A percentile compares a stretch with the other conserved stretches of the same genome.
Evolutionary conservation across 2,329 filamentous ascomycete species (phyloP).

Genomic region (Paecilomyces formosus): DNA sequence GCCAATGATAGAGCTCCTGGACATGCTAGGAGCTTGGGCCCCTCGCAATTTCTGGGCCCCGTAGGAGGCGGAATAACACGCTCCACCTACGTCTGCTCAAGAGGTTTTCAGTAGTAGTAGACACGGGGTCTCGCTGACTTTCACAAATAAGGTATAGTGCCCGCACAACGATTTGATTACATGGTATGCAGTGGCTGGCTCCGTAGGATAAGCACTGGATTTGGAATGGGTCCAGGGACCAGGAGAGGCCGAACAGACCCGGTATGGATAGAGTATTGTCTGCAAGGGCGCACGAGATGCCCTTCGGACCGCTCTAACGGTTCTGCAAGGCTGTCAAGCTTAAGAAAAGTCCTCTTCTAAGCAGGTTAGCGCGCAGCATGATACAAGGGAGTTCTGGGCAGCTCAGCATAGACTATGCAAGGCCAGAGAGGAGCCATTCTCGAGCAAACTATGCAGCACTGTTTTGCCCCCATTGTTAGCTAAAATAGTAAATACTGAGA

Average conservation of each 20-base stretch:
- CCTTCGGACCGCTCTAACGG: background rate
- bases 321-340: background rate
- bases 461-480: background rate
- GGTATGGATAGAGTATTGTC: constrained; percentile 1
- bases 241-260: constrained; percentile 1
- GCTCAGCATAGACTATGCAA: background rate
- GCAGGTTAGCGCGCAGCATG: background rate
- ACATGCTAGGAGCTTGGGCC: background rate
- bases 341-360: background rate
- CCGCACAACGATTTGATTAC: background rate
- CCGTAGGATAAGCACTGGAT: no score
- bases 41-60: background rate
- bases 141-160: background rate
- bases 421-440: background rate
- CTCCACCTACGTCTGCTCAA: background rate
- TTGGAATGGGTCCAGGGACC: background rate
- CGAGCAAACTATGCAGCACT: background rate
- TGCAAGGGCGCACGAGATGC: constrained; percentile 8
- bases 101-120: background rate
- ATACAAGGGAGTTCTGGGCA: background rate
- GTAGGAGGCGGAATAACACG: background rate
- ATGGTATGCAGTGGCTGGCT: background rate
- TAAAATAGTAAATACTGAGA: background rate
- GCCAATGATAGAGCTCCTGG: background rate
- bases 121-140: background rate